Percentiles rank a stretch among this genome's conserved stretches.
These are phyloP conservation scores for Epichloe glyceriae DNA, from an alignment of 2,329 filamentous ascomycete genomes.

Conservation along the genomic window DNA sequence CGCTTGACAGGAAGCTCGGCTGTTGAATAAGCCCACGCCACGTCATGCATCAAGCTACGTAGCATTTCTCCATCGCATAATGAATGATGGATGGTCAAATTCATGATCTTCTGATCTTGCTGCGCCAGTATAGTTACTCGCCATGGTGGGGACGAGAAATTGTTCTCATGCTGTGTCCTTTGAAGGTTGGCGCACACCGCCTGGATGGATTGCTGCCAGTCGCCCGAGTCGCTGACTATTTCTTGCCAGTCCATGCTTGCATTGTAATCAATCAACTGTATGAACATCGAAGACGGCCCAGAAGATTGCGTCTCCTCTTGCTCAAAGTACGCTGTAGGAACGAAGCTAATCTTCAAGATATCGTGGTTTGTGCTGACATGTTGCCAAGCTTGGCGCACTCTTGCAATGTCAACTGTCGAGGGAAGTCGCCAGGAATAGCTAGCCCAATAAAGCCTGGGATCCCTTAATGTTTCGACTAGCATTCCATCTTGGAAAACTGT, in stretches of 20 bases:
- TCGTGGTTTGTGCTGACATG: not conserved
- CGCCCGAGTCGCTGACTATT: not conserved
- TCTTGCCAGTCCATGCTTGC: not conserved
- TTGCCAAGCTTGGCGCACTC: not conserved
- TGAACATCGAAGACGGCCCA: not conserved
- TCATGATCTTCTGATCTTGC: conserved; percentile 17
- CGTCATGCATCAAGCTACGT: not conserved
- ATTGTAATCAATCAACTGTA: not conserved
- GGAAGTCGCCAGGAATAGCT: not conserved
- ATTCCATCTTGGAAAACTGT: not conserved
- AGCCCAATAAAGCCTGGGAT: not conserved
- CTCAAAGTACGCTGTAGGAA: not conserved
- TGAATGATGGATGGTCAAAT: conserved; percentile 40
- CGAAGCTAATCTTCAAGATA: not conserved
- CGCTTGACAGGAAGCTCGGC: not conserved
- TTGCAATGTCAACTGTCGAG: not conserved
- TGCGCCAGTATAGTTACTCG: conserved; percentile 18
- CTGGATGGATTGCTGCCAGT: not conserved
- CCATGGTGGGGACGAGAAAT: conserved; percentile 17
- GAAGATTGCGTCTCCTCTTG: not conserved
- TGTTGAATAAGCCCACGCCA: not conserved
- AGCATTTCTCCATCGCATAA: conserved; percentile 44
- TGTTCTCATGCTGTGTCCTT: not conserved
- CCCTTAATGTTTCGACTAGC: not conserved
- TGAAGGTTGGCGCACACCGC: not conserved